phyloP scores from a whole-genome alignment of 345 rosid genomes.

The Balakata baccata region DNA sequence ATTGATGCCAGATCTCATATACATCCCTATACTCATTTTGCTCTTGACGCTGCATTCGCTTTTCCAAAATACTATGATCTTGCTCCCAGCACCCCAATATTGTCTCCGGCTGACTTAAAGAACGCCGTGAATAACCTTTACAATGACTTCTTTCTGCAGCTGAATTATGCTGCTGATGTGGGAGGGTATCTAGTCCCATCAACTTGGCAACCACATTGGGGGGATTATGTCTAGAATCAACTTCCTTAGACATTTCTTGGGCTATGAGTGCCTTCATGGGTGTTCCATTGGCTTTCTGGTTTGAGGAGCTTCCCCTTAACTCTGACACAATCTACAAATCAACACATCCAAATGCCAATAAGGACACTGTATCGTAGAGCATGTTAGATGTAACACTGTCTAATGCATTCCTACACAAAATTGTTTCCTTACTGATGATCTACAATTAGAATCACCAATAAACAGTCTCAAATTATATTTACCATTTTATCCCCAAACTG shows the following conservation, averaged over 20 bases:
- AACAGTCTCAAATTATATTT: constrained; percentile 9
- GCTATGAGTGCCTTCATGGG: constrained; percentile 84
- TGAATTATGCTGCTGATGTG: constrained; percentile 49
- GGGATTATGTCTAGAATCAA: constrained; percentile 46
- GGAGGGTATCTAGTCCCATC: constrained; percentile 94
- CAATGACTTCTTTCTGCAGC: constrained; percentile 47
- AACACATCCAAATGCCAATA: constrained; percentile 7
- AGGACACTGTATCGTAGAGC: constrained; percentile 12
- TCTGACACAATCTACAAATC: constrained; percentile 53
- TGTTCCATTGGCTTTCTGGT: constrained; percentile 54
- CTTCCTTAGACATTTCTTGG: constrained; percentile 80
- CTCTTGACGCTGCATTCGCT: constrained; percentile 43
- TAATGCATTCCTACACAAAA: constrained; percentile 28
- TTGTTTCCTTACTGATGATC: constrained; percentile 17
- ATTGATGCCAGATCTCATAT: constrained; percentile 58
- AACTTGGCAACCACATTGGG: constrained; percentile 89
- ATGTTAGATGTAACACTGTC: constrained; percentile 23
- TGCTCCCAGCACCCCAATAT: constrained; percentile 46
- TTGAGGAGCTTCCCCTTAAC: constrained; percentile 53
- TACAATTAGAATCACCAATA: constrained; percentile 17
- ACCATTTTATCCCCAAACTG: constrained; percentile 68
- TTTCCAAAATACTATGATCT: constrained; percentile 42
- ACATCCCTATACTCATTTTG: constrained; percentile 52
- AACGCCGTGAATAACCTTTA: constrained; percentile 50
- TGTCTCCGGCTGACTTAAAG: constrained; percentile 47